Evolutionary conservation across 2,329 filamentous ascomycete species (phyloP).

Genomic region (Ophiostoma quercus): DNA sequence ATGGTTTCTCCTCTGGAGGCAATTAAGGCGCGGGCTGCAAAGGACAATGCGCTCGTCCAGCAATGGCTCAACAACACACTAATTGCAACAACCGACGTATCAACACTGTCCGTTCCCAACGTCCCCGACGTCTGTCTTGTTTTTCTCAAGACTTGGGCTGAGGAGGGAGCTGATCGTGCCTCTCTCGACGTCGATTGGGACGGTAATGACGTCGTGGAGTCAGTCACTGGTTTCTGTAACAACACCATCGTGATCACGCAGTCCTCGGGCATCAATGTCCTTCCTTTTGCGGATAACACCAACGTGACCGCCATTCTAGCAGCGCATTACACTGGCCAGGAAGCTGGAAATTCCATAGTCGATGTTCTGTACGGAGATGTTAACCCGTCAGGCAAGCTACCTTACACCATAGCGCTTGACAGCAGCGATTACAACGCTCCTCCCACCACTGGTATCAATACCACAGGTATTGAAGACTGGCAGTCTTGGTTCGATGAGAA

Average conservation of each 20-base stretch:
- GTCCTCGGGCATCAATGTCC: constrained; percentile 53
- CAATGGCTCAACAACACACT: constrained; percentile 35
- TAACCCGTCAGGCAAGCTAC: constrained; percentile 63
- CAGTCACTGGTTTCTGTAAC: constrained; percentile 57
- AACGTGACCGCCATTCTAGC: constrained; percentile 53
- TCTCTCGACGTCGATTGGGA: constrained; percentile 39
- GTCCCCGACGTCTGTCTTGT: constrained; percentile 72
- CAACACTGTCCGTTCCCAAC: constrained; percentile 33
- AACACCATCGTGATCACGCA: constrained; percentile 52
- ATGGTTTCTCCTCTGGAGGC: constrained; percentile 63
- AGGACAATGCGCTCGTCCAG: constrained; percentile 48
- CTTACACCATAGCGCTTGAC: constrained; percentile 73
- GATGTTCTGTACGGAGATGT: constrained; percentile 46
- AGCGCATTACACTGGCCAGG: constrained; percentile 52
- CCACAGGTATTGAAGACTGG: constrained; percentile 49
- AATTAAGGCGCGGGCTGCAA: constrained; percentile 52
- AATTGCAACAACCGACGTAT: constrained; percentile 43
- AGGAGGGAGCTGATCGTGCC: constrained; percentile 54
- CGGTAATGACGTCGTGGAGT: constrained; percentile 66
- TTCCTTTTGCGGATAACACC: constrained; percentile 43
- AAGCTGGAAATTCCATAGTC: constrained; percentile 45
- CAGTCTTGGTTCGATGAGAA: constrained; percentile 57
- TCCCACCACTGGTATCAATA: constrained; percentile 54
- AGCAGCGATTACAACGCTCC: constrained; percentile 63
- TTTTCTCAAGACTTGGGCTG: constrained; percentile 74